phyloP scores from a whole-genome alignment of 1,139 yeast species.

The Candida sp. region DNA sequence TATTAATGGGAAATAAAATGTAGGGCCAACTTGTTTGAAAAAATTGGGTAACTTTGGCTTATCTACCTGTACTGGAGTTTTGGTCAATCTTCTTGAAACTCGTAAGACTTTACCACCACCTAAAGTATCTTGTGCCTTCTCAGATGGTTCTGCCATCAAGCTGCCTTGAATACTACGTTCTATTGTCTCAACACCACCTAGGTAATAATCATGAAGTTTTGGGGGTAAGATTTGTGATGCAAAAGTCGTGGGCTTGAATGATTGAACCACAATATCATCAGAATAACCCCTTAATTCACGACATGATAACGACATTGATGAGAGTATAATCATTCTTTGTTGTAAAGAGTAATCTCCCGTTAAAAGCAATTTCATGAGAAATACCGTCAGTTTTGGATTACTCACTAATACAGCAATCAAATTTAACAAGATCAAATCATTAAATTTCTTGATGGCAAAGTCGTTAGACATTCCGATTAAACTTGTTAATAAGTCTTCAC shows the following conservation, averaged over 20 bases:
- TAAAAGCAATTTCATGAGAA: slow-evolving; percentile 39
- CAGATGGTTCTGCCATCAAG: slow-evolving; percentile 34
- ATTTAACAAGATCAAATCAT: slow-evolving; percentile 44
- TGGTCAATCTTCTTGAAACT: slow-evolving; percentile 28
- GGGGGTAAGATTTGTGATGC: slow-evolving; percentile 48
- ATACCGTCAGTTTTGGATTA: slow-evolving; percentile 37
- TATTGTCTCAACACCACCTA: slow-evolving; percentile 9
- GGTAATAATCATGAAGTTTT: slow-evolving; percentile 37
- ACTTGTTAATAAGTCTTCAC: slow-evolving; percentile 41
- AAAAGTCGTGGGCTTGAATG: slow-evolving; percentile 26
- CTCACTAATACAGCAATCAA: slow-evolving; percentile 53
- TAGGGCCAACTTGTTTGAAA: slow-evolving; percentile 41
- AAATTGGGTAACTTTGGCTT: slow-evolving; percentile 27
- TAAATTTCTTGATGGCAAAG: slow-evolving; percentile 49
- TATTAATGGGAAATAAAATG: slow-evolving; percentile 54
- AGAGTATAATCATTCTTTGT: slow-evolving; percentile 52
- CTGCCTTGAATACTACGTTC: slow-evolving; percentile 23
- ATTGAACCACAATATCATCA: slow-evolving; percentile 41
- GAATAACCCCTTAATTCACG: slow-evolving; percentile 57
- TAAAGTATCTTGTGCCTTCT: slow-evolving; percentile 36
- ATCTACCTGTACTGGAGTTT: slow-evolving; percentile 3
- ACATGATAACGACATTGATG: slow-evolving; percentile 55
- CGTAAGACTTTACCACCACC: slow-evolving; percentile 50
- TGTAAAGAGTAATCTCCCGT: slow-evolving; percentile 68
- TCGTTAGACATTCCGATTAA: slow-evolving; percentile 48